These are phyloP conservation scores for Rhodotorula toruloides DNA, from an alignment of 768 basidiomycete species.

Conservation along the genomic window DNA sequence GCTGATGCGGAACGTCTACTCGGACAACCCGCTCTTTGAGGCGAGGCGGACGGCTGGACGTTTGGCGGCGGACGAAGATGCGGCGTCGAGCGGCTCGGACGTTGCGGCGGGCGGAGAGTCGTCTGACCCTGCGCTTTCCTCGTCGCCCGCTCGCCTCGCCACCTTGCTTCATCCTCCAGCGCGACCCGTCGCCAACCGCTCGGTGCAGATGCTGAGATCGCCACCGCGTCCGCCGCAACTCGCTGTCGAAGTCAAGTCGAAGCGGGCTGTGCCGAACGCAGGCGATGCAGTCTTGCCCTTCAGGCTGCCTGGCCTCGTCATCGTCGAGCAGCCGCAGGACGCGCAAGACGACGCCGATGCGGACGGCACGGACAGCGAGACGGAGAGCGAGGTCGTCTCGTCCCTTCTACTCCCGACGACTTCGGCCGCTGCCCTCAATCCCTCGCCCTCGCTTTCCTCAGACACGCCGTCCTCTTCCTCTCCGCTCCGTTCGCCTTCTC, in stretches of 20 bases:
- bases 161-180: background rate
- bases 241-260: background rate
- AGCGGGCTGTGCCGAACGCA: too few species aligned
- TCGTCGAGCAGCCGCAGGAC: too few species aligned
- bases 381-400: slow-evolving; percentile 13
- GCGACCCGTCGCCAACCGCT: background rate
- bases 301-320: background rate
- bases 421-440: background rate
- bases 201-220: background rate
- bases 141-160: background rate
- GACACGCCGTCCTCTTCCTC: slow-evolving; percentile 10
- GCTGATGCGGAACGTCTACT: slow-evolving; percentile 19
- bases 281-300: background rate
- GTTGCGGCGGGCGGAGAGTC: background rate
- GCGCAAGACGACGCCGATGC: background rate
- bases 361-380: slow-evolving; percentile 24
- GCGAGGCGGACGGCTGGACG: too few species aligned
- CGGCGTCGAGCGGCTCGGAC: background rate
- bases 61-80: background rate
- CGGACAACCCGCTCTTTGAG: slow-evolving; percentile 23
- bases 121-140: background rate
- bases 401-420: background rate
- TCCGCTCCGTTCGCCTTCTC: background rate
- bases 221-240: background rate
- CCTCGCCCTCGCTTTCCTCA: background rate